Conservation (phyloP, 306 rosid species). For the Ormosia semicastrata region DNA sequence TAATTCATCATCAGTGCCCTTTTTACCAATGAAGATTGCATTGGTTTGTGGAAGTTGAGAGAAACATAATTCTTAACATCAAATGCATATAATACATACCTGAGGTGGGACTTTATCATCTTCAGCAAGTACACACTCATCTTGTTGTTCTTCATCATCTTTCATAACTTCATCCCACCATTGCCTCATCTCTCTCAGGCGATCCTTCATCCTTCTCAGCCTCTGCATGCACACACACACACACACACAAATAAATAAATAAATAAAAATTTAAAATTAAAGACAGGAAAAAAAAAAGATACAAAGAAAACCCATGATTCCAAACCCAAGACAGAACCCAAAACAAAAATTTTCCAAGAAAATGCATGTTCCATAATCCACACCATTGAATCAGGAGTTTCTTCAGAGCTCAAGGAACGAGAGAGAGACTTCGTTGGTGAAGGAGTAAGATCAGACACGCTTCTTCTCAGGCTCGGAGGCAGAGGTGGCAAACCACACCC, state of each 20-base stretch:
- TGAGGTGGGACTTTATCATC: conserved; percentile 4
- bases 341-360: neutral
- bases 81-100: conserved; percentile 21
- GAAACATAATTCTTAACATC: neutral
- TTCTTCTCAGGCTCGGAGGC: neutral
- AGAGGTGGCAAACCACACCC: conserved; percentile 30
- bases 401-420: conserved; percentile 5
- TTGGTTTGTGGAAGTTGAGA: too few relatives aligned
- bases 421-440: neutral
- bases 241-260: too few relatives aligned
- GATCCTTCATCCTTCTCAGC: conserved; percentile 42
- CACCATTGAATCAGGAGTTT: conserved; percentile 42
- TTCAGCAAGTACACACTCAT: neutral
- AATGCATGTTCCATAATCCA: neutral
- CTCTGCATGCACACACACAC: conserved; percentile 21
- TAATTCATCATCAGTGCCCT: neutral
- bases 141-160: conserved; percentile 27
- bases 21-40: too few relatives aligned
- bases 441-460: conserved; percentile 19
- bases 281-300: neutral
- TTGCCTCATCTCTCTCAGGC: conserved; percentile 45
- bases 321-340: neutral
- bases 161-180: conserved; percentile 48
- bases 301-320: neutral
- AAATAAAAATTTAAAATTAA: neutral